Conservation (phyloP, 805 yeast species). For the Yamadazyma takamatsuzukensis region DNA sequence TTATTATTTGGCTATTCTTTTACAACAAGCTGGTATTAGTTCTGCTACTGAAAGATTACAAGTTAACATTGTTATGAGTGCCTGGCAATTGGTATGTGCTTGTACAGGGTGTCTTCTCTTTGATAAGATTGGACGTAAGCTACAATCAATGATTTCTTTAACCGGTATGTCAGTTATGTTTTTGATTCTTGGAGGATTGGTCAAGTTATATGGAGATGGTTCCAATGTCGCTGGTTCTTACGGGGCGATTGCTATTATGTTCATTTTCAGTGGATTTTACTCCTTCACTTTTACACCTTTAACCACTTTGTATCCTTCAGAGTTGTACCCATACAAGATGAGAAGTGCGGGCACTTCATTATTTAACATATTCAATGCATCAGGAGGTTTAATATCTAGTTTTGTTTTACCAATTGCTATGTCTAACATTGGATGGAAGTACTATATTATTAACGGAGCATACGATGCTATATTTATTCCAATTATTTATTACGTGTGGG, state of each 20-base stretch:
- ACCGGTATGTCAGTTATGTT: constrained; percentile 9
- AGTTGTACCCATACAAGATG: constrained; percentile 10
- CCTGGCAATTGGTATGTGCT: constrained; percentile 11
- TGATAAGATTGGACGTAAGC: constrained; percentile 12
- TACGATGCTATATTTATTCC: constrained; percentile 14
- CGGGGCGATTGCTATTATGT: constrained; percentile 13
- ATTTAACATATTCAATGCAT: constrained; percentile 3
- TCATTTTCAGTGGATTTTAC: constrained; percentile 13
- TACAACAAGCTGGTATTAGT: constrained; percentile 12
- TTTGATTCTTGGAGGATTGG: constrained; percentile 10
- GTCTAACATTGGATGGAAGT: constrained; percentile 16
- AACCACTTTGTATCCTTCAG: constrained; percentile 12
- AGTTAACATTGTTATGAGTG: constrained; percentile 12
- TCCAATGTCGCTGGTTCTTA: constrained; percentile 8
- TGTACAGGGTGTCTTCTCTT: constrained; percentile 7
- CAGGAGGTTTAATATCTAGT: constrained; percentile 10
- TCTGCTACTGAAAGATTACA: constrained; percentile 9
- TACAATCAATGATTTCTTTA: constrained; percentile 7
- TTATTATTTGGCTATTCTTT: constrained; percentile 11
- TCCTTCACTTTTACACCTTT: constrained; percentile 14
- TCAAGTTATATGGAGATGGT: constrained; percentile 11
- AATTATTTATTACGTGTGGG: constrained; percentile 10
- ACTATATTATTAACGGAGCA: constrained; percentile 17
- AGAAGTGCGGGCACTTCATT: constrained; percentile 11
- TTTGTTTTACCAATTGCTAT: constrained; percentile 15